Evolutionary conservation across 805 yeast species (phyloP), one percentile per base, ranked within the genome.

Genomic region (Nakazawaea ambrosiae): DNA sequence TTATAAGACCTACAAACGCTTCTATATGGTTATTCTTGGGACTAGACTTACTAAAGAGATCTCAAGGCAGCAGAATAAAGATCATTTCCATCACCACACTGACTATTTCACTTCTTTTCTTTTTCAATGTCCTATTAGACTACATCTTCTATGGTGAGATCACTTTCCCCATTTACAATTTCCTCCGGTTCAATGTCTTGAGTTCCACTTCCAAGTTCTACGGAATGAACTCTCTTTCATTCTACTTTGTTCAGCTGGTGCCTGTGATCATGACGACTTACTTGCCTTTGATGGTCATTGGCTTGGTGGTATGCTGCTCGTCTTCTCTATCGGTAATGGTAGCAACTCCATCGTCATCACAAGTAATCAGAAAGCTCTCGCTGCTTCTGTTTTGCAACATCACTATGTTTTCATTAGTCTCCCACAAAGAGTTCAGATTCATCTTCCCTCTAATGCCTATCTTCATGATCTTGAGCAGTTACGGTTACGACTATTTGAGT

Each of bases 361-460:
- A 50, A 16, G 30, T 23, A 2, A 23, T 48, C n/a, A 17, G 10
- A 7, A 59, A 45, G 10, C 51, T 6, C 46, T 69, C 39, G 39
- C 37, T 46, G 42, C 32, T 55, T 46, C 43, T 34, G 0, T 15
- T 67, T 0, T 38, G 70, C 4, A 81, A 81, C 31, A 34, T 83
- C 2, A 34, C 58, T 0, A 62, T 67, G 0, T 86, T 83, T 48
- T 83, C 96, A 0, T 36, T 64, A 2, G 70, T 92, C 15, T 63
- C 70, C 9, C 99, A 92, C 57, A 92, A 92, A 53, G 99, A 92
- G 54, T 83, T 88, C 48, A 69, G 99, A 32, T 92, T 92, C 55
- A 66, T 94, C 14, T 87, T 81, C 48, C 95, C 94, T 2, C 53
- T 92, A 36, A 78, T 84, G 59, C 97, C 98, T 1, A 49, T 86